These are phyloP conservation scores for Zymoseptoria tritici DNA, from an alignment of 2,329 filamentous ascomycete species.

Conservation along the genomic window DNA sequence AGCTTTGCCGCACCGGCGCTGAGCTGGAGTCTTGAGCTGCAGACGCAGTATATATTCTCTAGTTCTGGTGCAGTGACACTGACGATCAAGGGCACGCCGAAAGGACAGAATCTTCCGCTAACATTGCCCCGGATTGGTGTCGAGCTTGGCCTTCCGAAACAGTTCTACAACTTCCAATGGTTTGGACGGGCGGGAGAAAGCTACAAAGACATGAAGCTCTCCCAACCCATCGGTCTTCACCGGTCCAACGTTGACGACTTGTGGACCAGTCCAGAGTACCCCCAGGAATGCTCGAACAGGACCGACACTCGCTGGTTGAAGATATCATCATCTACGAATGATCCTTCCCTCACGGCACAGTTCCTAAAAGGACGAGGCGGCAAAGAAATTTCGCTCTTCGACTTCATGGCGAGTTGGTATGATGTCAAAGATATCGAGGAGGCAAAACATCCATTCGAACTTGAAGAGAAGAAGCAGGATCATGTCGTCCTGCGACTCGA, in stretches of 20 bases:
- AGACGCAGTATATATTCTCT: conserved; percentile 47
- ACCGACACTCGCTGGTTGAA: conserved; percentile 53
- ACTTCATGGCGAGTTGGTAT: conserved; percentile 52
- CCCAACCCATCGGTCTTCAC: conserved; percentile 44
- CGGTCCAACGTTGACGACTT: conserved; percentile 40
- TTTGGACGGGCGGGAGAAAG: conserved; percentile 58
- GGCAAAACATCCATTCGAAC: conserved; percentile 55
- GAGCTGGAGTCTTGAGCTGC: conserved; percentile 46
- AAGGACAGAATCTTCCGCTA: conserved; percentile 42
- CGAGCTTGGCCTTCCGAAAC: conserved; percentile 44
- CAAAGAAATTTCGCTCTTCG: conserved; percentile 15
- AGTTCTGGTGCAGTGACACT: conserved; percentile 41
- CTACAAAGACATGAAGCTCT: conserved; percentile 59
- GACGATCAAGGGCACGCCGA: conserved; percentile 29
- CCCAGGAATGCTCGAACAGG: conserved; percentile 60
- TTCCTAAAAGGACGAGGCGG: conserved; percentile 21
- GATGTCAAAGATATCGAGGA: conserved; percentile 46
- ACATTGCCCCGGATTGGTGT: conserved; percentile 57
- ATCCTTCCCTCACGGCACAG: conserved; percentile 19
- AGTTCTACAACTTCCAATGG: conserved; percentile 49
- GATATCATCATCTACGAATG: conserved; percentile 10
- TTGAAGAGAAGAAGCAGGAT: conserved; percentile 46
- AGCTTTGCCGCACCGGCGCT: conserved; percentile 49
- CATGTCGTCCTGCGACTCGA: conserved; percentile 54
- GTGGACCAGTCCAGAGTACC: conserved; percentile 56